phyloP scores from a whole-genome alignment of 169 alveolate species.

The Babesia sp. region DNA sequence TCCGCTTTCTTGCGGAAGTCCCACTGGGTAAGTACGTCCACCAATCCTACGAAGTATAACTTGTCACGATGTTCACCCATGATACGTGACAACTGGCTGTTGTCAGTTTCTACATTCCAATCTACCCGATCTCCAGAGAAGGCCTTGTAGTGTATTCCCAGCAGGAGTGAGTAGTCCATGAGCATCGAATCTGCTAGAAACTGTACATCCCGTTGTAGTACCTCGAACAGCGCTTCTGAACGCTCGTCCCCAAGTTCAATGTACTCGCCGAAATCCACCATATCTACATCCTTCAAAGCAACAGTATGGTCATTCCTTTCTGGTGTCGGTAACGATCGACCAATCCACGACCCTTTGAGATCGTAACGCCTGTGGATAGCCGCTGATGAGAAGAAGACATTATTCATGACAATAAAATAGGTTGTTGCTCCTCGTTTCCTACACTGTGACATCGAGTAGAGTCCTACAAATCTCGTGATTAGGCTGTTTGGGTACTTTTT shows the following conservation, averaged over 20 bases:
- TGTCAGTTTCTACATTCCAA: conserved; percentile 62
- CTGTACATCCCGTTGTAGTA: conserved; percentile 79
- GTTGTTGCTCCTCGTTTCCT: not conserved
- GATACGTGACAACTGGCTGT: conserved; percentile 7
- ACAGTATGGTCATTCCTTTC: conserved; percentile 83
- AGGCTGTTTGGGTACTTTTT: conserved; percentile 27
- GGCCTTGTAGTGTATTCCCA: conserved; percentile 85
- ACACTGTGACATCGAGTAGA: conserved; percentile 48
- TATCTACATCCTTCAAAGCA: conserved; percentile 89
- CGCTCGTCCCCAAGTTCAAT: conserved; percentile 73
- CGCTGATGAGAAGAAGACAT: conserved; percentile 92
- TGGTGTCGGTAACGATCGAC: conserved; percentile 81
- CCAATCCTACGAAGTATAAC: conserved; percentile 71
- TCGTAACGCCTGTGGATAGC: conserved; percentile 88
- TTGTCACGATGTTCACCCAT: conserved; percentile 54
- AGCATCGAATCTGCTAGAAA: conserved; percentile 81
- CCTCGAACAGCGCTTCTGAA: conserved; percentile 69
- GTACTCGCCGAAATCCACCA: conserved; percentile 75
- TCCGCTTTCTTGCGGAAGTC: conserved; percentile 52
- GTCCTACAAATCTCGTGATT: conserved; percentile 50
- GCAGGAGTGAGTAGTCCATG: conserved; percentile 89
- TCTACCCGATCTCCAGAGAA: conserved; percentile 62
- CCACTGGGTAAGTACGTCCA: conserved; percentile 77
- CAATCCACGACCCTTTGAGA: conserved; percentile 90
- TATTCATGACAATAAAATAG: conserved; percentile 95